Percentiles rank a stretch among this genome's conserved stretches.
phyloP scores from a whole-genome alignment of 1,284 basidiomycete species.

The Rhodotorula sp. region DNA sequence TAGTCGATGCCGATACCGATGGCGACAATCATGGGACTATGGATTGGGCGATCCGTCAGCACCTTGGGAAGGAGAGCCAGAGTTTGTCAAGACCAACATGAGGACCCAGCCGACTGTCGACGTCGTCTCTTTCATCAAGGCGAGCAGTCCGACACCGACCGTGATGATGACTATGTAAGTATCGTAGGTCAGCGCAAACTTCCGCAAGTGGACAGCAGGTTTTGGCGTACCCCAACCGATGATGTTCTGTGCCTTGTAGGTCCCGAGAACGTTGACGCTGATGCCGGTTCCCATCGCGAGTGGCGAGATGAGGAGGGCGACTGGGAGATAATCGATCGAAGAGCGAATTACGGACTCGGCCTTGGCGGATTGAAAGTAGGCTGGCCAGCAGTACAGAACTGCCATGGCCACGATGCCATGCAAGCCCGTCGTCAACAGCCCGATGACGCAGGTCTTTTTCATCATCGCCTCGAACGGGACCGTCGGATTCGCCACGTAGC shows the following conservation, averaged over 20 bases:
- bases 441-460: slow-evolving; percentile 46
- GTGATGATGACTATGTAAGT: not conserved
- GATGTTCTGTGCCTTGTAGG: slow-evolving; percentile 47
- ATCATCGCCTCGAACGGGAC: slow-evolving; percentile 45
- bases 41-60: no score
- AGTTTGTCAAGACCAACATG: not conserved
- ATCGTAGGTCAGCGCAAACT: slow-evolving; percentile 5
- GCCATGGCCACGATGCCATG: slow-evolving; percentile 46
- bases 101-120: slow-evolving; percentile 11
- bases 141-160: slow-evolving; percentile 19
- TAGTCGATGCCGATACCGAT: slow-evolving; percentile 26
- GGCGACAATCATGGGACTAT: slow-evolving; percentile 1
- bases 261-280: slow-evolving; percentile 42
- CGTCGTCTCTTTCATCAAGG: not conserved
- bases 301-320: slow-evolving; percentile 38
- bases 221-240: slow-evolving; percentile 46
- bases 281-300: slow-evolving; percentile 43
- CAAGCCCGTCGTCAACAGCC: slow-evolving; percentile 47
- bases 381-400: slow-evolving; percentile 45
- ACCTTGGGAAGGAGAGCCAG: not conserved
- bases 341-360: slow-evolving; percentile 30
- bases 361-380: slow-evolving; percentile 42
- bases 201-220: not conserved
- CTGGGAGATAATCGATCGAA: slow-evolving; percentile 44
- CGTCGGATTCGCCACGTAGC: slow-evolving; percentile 42